Evolutionary conservation across 768 basidiomycete species (phyloP), one percentile per base, ranked within the genome.

Genomic region (button mushroom (Agaricus bisporus)): DNA sequence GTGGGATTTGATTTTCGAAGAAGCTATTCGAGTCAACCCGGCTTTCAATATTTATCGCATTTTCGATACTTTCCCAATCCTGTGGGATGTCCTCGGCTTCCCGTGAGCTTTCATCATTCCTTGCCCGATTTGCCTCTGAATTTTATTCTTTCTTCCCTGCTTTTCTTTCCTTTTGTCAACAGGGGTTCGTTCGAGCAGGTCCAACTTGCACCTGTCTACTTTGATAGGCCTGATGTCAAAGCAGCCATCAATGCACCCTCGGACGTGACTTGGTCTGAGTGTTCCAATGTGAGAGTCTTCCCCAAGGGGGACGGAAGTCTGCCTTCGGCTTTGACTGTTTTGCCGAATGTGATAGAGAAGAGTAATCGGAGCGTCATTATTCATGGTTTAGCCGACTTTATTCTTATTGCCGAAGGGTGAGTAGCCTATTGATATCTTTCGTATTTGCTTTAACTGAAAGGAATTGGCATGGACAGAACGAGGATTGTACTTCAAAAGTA

Each of bases 51-150:
- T 88, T 6, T 91, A 90, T 63, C 78, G 84, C 18, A 86, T 90
- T 51, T 86, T 87, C 66, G 86, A 88, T 61, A 86, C 80, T 58
- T 87, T 71, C 66, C 88, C 86, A 0, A 73, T 85, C 39, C 69
- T 85, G 11, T 89, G 85, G 87, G 87, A 89, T 56, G 86, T 88
- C 5, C 82, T 89, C 28, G 87, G 86, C n/a, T 88, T 85, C 76
- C 86, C 87, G 81, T 86, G 60, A 32, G 80, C 1, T 8, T 29
- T 18, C 5, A 29, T 14, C 48, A 18, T 35, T 12, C 14, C 15
- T 56, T 46, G n/a, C 32, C 17, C 32, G 46, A 41, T 9, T 26
- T 15, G 26, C 44, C 32, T 20, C 35, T 17, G 2, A 7, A 32
- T 11, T 7, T 32, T 10, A 29, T 29, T 5, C n/a, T 29, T 6